A percentile compares a stretch with the other conserved stretches of the same genome.
These are phyloP conservation scores for Cadophora luteo-olivacea DNA, from an alignment of 2,329 filamentous ascomycete genomes.

Conservation along the genomic window DNA sequence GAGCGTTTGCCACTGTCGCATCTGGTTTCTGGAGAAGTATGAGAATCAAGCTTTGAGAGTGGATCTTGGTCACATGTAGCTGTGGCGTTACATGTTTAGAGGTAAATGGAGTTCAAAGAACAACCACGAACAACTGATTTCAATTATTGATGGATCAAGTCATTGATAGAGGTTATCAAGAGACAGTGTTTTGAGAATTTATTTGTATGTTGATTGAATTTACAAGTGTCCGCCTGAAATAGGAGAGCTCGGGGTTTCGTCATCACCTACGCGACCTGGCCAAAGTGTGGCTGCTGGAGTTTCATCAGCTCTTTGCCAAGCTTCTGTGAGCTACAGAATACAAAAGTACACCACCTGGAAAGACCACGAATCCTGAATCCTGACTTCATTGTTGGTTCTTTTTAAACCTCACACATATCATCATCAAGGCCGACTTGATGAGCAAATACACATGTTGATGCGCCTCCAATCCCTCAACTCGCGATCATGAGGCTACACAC, in stretches of 20 bases:
- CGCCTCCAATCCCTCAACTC: constrained; percentile 34
- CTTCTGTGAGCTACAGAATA: constrained; percentile 17
- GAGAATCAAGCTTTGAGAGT: constrained; percentile 15
- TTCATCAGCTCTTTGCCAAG: constrained; percentile 20
- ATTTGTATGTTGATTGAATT: not conserved
- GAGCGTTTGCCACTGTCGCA: not conserved
- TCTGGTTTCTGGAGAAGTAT: not conserved
- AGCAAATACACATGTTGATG: constrained; percentile 42
- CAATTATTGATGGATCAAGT: no score
- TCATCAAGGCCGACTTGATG: constrained; percentile 34
- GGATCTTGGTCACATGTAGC: constrained; percentile 15
- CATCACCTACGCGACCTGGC: constrained; percentile 8
- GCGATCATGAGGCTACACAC: constrained; percentile 45
- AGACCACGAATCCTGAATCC: constrained; percentile 25
- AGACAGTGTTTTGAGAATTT: not conserved
- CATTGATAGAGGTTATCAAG: not conserved
- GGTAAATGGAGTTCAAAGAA: no score
- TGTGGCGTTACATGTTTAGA: not conserved
- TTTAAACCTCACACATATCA: not conserved
- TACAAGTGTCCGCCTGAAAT: not conserved
- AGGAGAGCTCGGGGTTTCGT: constrained; percentile 1
- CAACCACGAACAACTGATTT: no score
- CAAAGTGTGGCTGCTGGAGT: constrained; percentile 7
- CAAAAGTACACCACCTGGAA: constrained; percentile 10
- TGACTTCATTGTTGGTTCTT: constrained; percentile 11